Percentiles rank a stretch among this genome's conserved stretches.
These are phyloP conservation scores for Spathaspora girioi DNA, from an alignment of 805 yeast genomes.

Conservation along the genomic window DNA sequence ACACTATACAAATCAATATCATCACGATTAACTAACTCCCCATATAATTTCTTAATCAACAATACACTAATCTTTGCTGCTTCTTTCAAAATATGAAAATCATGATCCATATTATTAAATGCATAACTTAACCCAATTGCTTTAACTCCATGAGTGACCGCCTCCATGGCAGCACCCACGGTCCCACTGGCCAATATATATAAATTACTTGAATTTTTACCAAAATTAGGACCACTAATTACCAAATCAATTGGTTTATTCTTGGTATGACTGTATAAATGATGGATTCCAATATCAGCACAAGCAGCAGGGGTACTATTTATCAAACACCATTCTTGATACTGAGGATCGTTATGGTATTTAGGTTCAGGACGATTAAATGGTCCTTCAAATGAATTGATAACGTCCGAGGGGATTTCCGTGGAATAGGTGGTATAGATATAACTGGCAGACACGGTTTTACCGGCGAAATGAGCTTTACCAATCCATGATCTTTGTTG, in stretches of 20 bases:
- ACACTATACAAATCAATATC: slow-evolving; percentile 72
- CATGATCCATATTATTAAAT: slow-evolving; percentile 54
- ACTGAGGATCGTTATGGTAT: slow-evolving; percentile 25
- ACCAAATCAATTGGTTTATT: slow-evolving; percentile 75
- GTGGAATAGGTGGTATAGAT: slow-evolving; percentile 51
- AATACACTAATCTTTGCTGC: slow-evolving; percentile 70
- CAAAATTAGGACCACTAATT: slow-evolving; percentile 92
- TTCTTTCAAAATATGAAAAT: slow-evolving; percentile 46
- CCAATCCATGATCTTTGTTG: slow-evolving; percentile 95
- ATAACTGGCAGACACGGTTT: slow-evolving; percentile 55
- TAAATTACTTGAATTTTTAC: slow-evolving; percentile 85
- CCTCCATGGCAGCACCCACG: slow-evolving; percentile 96
- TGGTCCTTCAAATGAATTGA: slow-evolving; percentile 63
- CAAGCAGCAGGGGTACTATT: slow-evolving; percentile 98
- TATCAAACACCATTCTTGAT: slow-evolving; percentile 80
- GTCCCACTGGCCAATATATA: slow-evolving; percentile 92
- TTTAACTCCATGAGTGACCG: slow-evolving; percentile 64
- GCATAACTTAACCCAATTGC: slow-evolving; percentile 86
- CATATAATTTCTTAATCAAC: slow-evolving; percentile 55
- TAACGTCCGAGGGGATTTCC: slow-evolving; percentile 33
- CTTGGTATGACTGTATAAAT: slow-evolving; percentile 45
- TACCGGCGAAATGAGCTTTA: slow-evolving; percentile 90
- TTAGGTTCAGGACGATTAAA: slow-evolving; percentile 48
- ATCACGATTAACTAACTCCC: slow-evolving; percentile 48
- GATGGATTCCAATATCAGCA: slow-evolving; percentile 83